These are phyloP conservation scores for Cladosporium sp. DNA, from an alignment of 2,329 filamentous ascomycete genomes.

Conservation along the genomic window DNA sequence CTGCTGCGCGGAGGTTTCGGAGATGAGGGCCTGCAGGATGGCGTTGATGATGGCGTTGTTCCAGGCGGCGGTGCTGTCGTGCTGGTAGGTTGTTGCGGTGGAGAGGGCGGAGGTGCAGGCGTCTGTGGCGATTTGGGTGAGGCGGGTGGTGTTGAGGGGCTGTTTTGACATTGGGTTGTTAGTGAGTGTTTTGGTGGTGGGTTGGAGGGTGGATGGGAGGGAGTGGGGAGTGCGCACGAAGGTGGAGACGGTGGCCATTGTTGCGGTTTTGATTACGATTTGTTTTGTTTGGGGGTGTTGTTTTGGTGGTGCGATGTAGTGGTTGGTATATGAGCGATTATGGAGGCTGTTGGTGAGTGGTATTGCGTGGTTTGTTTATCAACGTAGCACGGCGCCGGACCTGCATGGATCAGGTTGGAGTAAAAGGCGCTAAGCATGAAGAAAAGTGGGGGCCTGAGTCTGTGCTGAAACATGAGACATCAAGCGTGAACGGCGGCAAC, in stretches of 20 bases:
- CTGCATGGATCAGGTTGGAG: slow-evolving; percentile 5
- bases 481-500: neutral
- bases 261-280: neutral
- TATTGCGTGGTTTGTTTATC: slow-evolving; percentile 2
- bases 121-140: slow-evolving; percentile 84
- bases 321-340: neutral
- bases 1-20: slow-evolving; percentile 57
- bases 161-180: slow-evolving; percentile 39
- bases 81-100: slow-evolving; percentile 78
- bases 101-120: slow-evolving; percentile 80
- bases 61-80: slow-evolving; percentile 81
- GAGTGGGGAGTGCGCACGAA: slow-evolving; percentile 3
- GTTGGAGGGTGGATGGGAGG: neutral
- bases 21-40: slow-evolving; percentile 76
- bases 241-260: slow-evolving; percentile 13
- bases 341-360: neutral
- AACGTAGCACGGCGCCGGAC: slow-evolving; percentile 9
- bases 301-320: neutral
- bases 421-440: neutral
- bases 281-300: neutral
- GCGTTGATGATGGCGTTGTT: slow-evolving; percentile 88
- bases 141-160: slow-evolving; percentile 74
- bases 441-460: neutral
- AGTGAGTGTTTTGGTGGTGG: neutral
- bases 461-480: slow-evolving; percentile 8